Evolutionary conservation across 192 early-diverging fungal genomes (phyloP).

Genomic region (Podila epigama): DNA sequence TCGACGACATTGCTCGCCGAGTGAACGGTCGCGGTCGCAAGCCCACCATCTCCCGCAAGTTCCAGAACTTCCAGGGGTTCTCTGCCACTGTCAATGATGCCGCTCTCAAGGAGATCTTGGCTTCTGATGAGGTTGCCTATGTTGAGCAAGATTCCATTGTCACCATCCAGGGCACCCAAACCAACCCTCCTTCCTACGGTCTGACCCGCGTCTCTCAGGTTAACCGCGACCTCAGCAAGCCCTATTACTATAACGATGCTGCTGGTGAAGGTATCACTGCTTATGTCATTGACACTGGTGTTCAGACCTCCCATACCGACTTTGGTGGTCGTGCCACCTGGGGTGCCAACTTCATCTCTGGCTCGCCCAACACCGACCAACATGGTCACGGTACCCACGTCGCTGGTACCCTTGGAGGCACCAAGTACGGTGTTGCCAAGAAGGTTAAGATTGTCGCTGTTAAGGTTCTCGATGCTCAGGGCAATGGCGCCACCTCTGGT

Average conservation of each 20-base stretch:
- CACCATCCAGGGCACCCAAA: constrained; percentile 9
- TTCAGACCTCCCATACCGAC: constrained; percentile 48
- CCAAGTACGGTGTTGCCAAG: constrained; percentile 73
- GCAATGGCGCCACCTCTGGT: constrained; percentile 56
- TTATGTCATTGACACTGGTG: constrained; percentile 61
- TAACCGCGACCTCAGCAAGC: constrained; percentile 46
- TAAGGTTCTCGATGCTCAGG: constrained; percentile 63
- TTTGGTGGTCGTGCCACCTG: constrained; percentile 59
- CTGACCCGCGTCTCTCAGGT: constrained; percentile 52
- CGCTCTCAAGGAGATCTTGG: constrained; percentile 24
- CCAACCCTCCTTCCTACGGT: constrained; percentile 58
- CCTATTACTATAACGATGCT: constrained; percentile 30
- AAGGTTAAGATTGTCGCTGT: constrained; percentile 62
- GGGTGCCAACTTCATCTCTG: constrained; percentile 48
- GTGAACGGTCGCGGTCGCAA: not conserved
- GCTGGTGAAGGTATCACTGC: constrained; percentile 48
- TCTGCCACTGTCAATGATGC: constrained; percentile 14
- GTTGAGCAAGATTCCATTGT: constrained; percentile 39
- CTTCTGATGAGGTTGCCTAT: constrained; percentile 16
- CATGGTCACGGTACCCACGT: constrained; percentile 69
- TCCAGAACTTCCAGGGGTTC: constrained; percentile 1
- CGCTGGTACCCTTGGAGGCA: constrained; percentile 58
- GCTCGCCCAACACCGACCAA: constrained; percentile 42
- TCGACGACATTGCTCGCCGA: not conserved
- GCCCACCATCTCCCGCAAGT: not conserved